Evolutionary conservation across 2,329 filamentous ascomycete species (phyloP).

Genomic region (Aschersonia sp.): DNA sequence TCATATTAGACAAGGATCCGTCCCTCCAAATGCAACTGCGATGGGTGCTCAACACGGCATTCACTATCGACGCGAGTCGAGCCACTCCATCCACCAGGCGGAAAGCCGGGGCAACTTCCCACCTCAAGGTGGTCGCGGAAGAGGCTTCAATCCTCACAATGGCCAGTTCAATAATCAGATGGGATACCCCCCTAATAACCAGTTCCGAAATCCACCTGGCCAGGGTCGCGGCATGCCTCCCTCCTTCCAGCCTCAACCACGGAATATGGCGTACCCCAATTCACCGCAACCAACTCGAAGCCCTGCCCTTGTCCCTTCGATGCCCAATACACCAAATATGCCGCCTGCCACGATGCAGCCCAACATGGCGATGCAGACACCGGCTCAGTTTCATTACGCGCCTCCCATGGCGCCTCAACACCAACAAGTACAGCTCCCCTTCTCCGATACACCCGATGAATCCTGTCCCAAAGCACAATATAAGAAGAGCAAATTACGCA

Average conservation of each 20-base stretch:
- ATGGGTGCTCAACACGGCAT: slow-evolving; percentile 48
- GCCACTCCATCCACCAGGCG: slow-evolving; percentile 59
- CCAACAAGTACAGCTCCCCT: slow-evolving; percentile 44
- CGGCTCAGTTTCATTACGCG: slow-evolving; percentile 46
- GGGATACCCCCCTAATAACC: slow-evolving; percentile 27
- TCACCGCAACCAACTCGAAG: slow-evolving; percentile 53
- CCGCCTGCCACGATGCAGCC: slow-evolving; percentile 37
- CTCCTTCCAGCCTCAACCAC: slow-evolving; percentile 27
- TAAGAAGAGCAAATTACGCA: slow-evolving; percentile 31
- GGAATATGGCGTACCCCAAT: slow-evolving; percentile 35
- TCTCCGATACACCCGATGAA: slow-evolving; percentile 18
- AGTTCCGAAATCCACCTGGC: slow-evolving; percentile 25
- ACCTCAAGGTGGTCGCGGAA: slow-evolving; percentile 32
- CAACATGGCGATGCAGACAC: slow-evolving; percentile 48
- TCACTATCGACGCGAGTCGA: slow-evolving; percentile 76
- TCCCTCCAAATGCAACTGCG: slow-evolving; percentile 45
- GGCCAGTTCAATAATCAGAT: slow-evolving; percentile 30
- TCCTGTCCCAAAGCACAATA: slow-evolving; percentile 23
- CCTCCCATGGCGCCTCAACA: slow-evolving; percentile 42
- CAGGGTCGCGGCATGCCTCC: slow-evolving; percentile 39
- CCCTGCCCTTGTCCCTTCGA: slow-evolving; percentile 49
- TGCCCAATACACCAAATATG: slow-evolving; percentile 59
- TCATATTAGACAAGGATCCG: slow-evolving; percentile 53
- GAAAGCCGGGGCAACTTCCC: slow-evolving; percentile 36
- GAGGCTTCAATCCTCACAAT: slow-evolving; percentile 29